Evolutionary conservation across 139 green algal genomes (phyloP), one percentile per base, ranked within the genome.

Genomic region (Picochlorum sp.): DNA sequence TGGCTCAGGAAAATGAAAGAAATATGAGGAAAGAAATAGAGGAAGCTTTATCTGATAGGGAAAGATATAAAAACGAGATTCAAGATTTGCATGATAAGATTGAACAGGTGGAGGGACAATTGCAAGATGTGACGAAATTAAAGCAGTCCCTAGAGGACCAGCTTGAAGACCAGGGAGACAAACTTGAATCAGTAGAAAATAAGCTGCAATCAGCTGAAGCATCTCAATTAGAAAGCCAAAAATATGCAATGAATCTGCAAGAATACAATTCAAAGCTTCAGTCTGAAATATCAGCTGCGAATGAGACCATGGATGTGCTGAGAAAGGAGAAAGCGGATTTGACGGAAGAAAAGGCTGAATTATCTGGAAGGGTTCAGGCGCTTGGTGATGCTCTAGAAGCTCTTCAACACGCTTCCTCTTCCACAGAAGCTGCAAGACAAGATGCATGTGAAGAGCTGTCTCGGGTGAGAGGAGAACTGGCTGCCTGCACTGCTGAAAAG

Each of bases 31-130:
- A 81, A 44, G 56, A 68, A 59, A 50, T 59, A 30, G 31, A 65
- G 9, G 52, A 69, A 58, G 64, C 63, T 35, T 55, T 76, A 30
- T 32, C 75, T 37, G 77, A 86, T 41, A 32, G 47, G 5, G 70
- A 83, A 59, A 51, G n/a, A 26, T 39, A 78, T 52, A 75, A 73
- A 24, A 35, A 69, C 55, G 63, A 73, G 12, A 79, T 83, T 57
- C 49, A 65, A 8, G 51, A 68, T 9, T 72, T 81, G 59, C 29
- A 25, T 14, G n/a, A 64, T 51, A 35, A 54, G 14, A 35, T 45
- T 13, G 31, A 20, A 3, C 16, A 73, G 51, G 40, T 67, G 29
- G 32, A 37, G 20, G 59, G 30, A 10, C 30, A 35, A 22, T 58
- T 58, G 59, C 18, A 44, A 57, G 49, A 37, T 40, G 39, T 33